Evolutionary conservation across 352 stramenopile genomes (phyloP), one percentile per base, ranked within the genome.

Genomic region (Pythium grandisporangium): DNA sequence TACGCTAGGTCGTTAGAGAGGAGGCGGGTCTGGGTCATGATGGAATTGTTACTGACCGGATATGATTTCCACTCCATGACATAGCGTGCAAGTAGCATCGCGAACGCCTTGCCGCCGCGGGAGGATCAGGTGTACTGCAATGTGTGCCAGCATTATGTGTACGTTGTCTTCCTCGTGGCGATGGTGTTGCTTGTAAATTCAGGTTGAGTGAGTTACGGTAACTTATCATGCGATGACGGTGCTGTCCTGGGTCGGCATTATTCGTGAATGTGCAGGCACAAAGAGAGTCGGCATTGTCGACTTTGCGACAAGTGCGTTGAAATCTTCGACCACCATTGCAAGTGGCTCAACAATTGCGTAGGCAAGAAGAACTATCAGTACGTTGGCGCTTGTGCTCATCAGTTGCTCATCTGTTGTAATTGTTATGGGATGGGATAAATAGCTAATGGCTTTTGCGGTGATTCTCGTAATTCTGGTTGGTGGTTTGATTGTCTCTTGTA

Each of bases 241-340:
- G 37, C 12, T 37, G 22, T 24, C 21, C 22, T 48, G 14, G 29
- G 16, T 5, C 3, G 19, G 30, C 14, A 40, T 30, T 19, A 11
- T 42, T 26, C 29, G 7, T 30, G 5, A 19, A 49, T 20, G 10
- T 7, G 23, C 42, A 91, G 77, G 14, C 79, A 91, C 56, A 85
- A 91, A 44, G 61, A 89, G 42, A 90, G 73, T 42, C 70, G 77
- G 47, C 94, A 98, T 51, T 98, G 94, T 59, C 92, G 93, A 16
- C 85, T 97, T 35, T 98, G 94, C 48, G 87, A 98, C 49, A 98
- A 98, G 51, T 98, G 94, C 56, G 91, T 98, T 14, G 72, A 79
- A 33, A 70, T 89, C 24, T 98, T 98, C 61, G 94, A 98, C 60
- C 94, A 98, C 69, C 94, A 98, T 69, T 98, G 94, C 71, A 97